Percentiles rank a stretch among this genome's conserved stretches.
Conservation (phyloP, 202 grass and related monocot species). For the Zoysia matrella region DNA sequence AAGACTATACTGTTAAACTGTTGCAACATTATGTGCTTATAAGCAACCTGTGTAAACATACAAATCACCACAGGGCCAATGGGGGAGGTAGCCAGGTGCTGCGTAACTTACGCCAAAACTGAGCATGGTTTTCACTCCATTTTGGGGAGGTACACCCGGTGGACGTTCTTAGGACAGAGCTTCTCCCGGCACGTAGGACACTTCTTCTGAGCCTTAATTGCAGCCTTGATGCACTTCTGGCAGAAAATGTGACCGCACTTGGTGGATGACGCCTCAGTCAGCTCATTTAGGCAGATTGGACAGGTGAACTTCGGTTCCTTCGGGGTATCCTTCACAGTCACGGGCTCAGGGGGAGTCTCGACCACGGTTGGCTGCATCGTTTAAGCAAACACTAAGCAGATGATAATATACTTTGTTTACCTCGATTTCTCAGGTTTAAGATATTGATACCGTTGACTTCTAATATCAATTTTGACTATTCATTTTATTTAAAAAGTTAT, state of each 20-base stretch:
- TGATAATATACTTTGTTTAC: not conserved
- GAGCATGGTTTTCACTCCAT: conserved; percentile 45
- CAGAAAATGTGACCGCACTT: conserved; percentile 95
- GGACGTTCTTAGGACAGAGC: conserved; percentile 57
- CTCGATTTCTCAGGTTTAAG: not conserved
- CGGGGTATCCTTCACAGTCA: conserved; percentile 37
- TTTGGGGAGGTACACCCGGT: conserved; percentile 77
- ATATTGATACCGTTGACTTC: too few species aligned
- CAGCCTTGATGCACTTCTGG: conserved; percentile 61
- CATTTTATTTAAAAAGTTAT: too few species aligned
- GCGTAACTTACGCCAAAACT: conserved; percentile 8
- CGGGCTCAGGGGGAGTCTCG: conserved; percentile 25
- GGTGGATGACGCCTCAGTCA: conserved; percentile 74
- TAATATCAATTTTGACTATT: too few species aligned
- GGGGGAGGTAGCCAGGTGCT: conserved; percentile 19
- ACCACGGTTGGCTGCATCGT: conserved; percentile 26
- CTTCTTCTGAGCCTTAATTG: conserved; percentile 69
- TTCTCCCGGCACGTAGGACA: conserved; percentile 86
- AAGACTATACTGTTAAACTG: conserved; percentile 30
- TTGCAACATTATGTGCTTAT: conserved; percentile 31
- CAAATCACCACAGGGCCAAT: conserved; percentile 35
- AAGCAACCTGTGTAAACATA: conserved; percentile 19
- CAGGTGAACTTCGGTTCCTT: conserved; percentile 81
- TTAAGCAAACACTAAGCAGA: conserved; percentile 11
- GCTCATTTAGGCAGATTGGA: conserved; percentile 68